Percentiles rank a stretch among this genome's conserved stretches.
Evolutionary conservation across 2,329 filamentous ascomycete genomes (phyloP).

Genomic region (Cladosporium sp.): DNA sequence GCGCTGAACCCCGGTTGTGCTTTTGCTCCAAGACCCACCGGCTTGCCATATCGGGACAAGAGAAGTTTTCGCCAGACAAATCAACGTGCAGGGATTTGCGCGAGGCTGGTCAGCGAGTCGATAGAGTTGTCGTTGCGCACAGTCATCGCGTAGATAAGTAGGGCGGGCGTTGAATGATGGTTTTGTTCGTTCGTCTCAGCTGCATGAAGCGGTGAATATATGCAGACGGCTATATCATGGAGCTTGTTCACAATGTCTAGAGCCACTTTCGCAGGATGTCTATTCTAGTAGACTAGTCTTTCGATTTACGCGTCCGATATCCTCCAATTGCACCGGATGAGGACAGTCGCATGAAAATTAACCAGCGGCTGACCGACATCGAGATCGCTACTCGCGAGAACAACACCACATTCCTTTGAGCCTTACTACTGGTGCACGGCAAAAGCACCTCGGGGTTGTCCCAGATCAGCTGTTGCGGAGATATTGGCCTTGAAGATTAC

Average conservation of each 20-base stretch:
- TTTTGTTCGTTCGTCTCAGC: background rate
- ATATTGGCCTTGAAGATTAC: background rate
- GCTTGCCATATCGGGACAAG: background rate
- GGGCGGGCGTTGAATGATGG: background rate
- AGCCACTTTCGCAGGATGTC: background rate
- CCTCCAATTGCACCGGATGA: background rate
- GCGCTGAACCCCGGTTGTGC: background rate
- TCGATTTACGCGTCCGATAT: background rate
- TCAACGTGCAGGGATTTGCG: conserved; percentile 7
- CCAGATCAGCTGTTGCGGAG: background rate
- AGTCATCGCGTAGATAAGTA: background rate
- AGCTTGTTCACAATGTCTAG: background rate
- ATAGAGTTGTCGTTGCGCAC: background rate
- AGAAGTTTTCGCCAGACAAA: background rate
- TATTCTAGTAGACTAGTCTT: background rate
- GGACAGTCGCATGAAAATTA: background rate
- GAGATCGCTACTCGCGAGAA: background rate
- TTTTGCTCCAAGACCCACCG: background rate
- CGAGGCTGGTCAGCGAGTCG: background rate
- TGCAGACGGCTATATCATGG: background rate
- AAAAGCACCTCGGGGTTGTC: too few species aligned
- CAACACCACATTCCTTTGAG: background rate
- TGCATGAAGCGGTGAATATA: background rate
- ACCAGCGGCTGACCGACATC: background rate
- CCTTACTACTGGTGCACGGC: too few species aligned